phyloP scores from a whole-genome alignment of 768 basidiomycete species.

The Jaapia argillacea region DNA sequence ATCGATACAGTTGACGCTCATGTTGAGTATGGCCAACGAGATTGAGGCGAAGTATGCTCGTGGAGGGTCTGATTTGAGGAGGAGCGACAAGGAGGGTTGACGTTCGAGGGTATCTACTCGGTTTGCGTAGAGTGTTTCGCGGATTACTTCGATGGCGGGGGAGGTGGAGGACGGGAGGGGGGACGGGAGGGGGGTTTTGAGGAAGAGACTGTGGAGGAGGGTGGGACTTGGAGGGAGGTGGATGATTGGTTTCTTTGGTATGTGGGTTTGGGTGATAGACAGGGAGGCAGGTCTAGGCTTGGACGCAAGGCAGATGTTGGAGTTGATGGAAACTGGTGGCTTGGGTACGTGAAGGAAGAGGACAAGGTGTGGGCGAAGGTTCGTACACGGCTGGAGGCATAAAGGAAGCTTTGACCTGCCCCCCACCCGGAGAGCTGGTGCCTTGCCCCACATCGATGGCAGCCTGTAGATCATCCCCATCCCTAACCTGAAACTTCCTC shows the following conservation, averaged over 20 bases:
- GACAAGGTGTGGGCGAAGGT: conserved; percentile 14
- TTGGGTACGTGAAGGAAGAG: no score
- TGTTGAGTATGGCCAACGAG: conserved; percentile 60
- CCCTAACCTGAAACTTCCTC: conserved; percentile 75
- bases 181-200: conserved; percentile 20
- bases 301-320: conserved; percentile 4
- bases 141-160: conserved; percentile 67
- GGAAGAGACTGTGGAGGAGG: conserved; percentile 13
- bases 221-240: conserved; percentile 10
- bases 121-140: conserved; percentile 80
- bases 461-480: conserved; percentile 65
- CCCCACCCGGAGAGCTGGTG: conserved; percentile 20
- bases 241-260: no score
- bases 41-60: conserved; percentile 81
- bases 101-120: conserved; percentile 60
- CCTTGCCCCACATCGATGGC: conserved; percentile 61
- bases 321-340: no score
- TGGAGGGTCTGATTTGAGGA: no score
- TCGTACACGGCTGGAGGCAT: conserved; percentile 61
- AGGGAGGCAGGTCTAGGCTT: conserved; percentile 14
- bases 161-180: conserved; percentile 34
- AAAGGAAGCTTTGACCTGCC: conserved; percentile 51
- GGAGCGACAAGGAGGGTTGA: conserved; percentile 43
- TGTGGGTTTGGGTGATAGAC: no score
- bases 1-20: conserved; percentile 42